Evolutionary conservation across 108 stramenopile species (phyloP).

Genomic region (Skeletonema menzelii): DNA sequence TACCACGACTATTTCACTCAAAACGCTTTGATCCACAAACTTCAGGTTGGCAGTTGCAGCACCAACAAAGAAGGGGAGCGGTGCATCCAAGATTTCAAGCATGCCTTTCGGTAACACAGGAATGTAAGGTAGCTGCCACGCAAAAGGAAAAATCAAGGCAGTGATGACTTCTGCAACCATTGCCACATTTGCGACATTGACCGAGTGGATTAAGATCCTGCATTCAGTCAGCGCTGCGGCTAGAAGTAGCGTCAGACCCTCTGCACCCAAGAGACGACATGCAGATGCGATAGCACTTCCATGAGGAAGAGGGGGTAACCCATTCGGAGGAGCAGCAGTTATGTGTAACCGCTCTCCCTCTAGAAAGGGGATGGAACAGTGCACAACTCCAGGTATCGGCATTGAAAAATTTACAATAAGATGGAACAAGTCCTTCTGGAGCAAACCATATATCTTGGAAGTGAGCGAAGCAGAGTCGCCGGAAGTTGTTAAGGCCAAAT

Average conservation of each 20-base stretch:
- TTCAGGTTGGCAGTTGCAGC: conserved; percentile 66
- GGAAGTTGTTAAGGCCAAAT: not conserved
- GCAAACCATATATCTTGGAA: conserved; percentile 35
- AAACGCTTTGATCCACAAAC: conserved; percentile 56
- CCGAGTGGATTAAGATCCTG: conserved; percentile 82
- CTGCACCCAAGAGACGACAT: conserved; percentile 78
- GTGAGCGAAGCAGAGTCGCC: conserved; percentile 4
- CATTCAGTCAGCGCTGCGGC: conserved; percentile 86
- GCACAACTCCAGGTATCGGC: conserved; percentile 82
- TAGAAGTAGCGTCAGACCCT: conserved; percentile 75
- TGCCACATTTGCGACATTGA: conserved; percentile 77
- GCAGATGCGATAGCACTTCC: conserved; percentile 68
- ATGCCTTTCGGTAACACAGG: conserved; percentile 80
- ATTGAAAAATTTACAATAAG: conserved; percentile 75
- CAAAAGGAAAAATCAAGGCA: conserved; percentile 84
- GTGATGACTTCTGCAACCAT: conserved; percentile 88
- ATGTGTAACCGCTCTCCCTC: conserved; percentile 74
- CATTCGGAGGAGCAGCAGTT: conserved; percentile 62
- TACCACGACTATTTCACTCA: conserved; percentile 84
- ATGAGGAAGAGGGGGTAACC: conserved; percentile 81
- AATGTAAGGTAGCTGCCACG: conserved; percentile 86
- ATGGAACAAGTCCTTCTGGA: conserved; percentile 63
- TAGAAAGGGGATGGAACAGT: conserved; percentile 86
- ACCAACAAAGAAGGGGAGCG: conserved; percentile 80
- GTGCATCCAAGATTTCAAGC: conserved; percentile 86